Evolutionary conservation across 768 basidiomycete genomes (phyloP), one percentile per base, ranked within the genome.

Genomic region (Leccinum aurantiacum): DNA sequence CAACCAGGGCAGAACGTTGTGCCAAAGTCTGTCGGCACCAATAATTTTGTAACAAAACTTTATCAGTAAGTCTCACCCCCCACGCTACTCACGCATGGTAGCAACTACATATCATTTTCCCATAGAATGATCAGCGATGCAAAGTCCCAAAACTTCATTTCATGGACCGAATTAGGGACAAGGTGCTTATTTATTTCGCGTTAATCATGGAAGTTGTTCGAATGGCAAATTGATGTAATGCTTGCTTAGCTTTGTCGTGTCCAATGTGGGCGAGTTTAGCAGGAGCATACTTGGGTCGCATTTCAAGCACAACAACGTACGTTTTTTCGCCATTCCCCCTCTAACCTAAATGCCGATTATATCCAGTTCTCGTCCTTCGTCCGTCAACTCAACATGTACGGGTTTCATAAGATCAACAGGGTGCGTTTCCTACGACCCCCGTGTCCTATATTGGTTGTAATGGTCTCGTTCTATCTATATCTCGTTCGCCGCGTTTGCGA

Each of bases 361-460:
- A 52, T 57, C 47, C 69, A 96, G 87, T 96, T 97, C 73, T 93
- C 93, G 10, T 93, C 90, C 69, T 97, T 97, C 74, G 93, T 95
- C 46, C 87, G 95, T 59, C 94, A 95, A 73, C 82, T 95, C 57
- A 95, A 96, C 78, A 95, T 95, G 91, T 96, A 95, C 67, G 93
- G 93, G 44, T 96, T 95, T 75, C 92, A 94, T 75, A 95, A 95
- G 77, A 92, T 92, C 76, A 93, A 93, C 73, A 82, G 91, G 76
- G 89, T 91, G 59, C 62, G 84, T 79, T 54, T 13, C 24, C 29
- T 54, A 6, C 58, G 46, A 47, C 52, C 57, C n/a, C 44, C 38
- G 3, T 53, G 25, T 47, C 47, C 37, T 19, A 5, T 59, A 31
- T 53, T 58, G 33, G 46, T 63, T 48, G 53, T 69, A 60, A 65